Percentiles rank a stretch among this genome's conserved stretches.
Conservation (phyloP, 2,329 filamentous ascomycete genomes). For the Talaromyces amestolkiae region DNA sequence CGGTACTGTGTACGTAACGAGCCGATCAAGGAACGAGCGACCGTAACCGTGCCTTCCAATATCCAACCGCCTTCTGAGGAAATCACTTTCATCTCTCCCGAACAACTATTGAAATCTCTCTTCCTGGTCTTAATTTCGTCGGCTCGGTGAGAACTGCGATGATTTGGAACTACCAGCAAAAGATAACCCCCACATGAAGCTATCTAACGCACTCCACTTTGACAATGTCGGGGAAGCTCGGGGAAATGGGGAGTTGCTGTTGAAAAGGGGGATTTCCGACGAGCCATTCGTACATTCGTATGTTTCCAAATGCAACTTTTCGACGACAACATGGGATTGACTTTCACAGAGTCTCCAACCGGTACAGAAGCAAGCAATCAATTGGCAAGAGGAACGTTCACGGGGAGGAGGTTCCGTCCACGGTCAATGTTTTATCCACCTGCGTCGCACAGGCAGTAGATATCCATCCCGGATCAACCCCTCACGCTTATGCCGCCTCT, state of each 20-base stretch:
- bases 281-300: neutral
- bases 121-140: neutral
- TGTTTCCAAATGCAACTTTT: neutral
- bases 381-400: neutral
- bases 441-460: neutral
- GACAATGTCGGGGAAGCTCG: neutral
- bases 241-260: neutral
- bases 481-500: neutral
- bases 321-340: neutral
- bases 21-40: neutral
- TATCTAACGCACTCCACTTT: neutral
- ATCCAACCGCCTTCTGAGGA: neutral
- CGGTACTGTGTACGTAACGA: neutral
- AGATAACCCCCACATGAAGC: neutral
- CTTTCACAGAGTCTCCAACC: neutral
- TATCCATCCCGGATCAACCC: neutral
- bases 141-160: neutral
- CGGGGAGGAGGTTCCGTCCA: neutral
- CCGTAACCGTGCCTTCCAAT: neutral
- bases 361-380: neutral
- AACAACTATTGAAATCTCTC: neutral
- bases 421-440: neutral
- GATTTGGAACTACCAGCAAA: neutral
- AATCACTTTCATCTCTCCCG: neutral
- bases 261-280: conserved; percentile 4